phyloP scores from a whole-genome alignment of 2,329 filamentous ascomycete genomes.

The Cladorrhinum sp. region DNA sequence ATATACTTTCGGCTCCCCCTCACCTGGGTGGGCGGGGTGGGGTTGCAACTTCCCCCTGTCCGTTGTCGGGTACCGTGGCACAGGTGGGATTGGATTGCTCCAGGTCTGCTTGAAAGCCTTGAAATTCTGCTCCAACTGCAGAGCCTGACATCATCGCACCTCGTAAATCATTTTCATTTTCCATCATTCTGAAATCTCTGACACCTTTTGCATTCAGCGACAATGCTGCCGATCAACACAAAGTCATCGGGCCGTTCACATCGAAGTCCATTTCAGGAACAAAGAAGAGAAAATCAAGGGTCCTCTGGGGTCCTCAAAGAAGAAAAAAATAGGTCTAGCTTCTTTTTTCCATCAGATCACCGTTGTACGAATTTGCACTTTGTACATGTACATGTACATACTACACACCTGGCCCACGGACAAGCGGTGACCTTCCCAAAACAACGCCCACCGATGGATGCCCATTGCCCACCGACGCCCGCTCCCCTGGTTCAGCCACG shows the following conservation, averaged over 20 bases:
- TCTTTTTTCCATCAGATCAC: not conserved
- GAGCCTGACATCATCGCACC: slow-evolving; percentile 13
- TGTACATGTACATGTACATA: no score
- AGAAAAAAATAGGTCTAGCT: not conserved
- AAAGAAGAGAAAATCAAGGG: not conserved
- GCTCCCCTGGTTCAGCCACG: slow-evolving; percentile 1
- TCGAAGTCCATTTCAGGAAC: not conserved
- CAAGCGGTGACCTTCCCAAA: slow-evolving; percentile 5
- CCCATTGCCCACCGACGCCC: not conserved
- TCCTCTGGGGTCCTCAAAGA: not conserved
- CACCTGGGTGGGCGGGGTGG: not conserved
- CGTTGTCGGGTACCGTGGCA: not conserved
- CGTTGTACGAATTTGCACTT: not conserved
- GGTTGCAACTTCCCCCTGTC: not conserved
- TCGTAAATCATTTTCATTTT: not conserved
- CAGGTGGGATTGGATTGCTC: no score
- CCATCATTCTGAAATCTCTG: not conserved
- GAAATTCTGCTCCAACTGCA: slow-evolving; percentile 1
- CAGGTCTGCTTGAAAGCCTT: not conserved
- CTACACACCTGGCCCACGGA: no score
- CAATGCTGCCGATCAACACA: not conserved
- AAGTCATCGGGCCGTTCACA: slow-evolving; percentile 1
- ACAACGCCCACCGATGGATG: not conserved
- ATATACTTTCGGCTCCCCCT: not conserved
- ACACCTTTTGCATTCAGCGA: not conserved